These are phyloP conservation scores for Panellus pusillus DNA, from an alignment of 768 basidiomycete species.

Conservation along the genomic window DNA sequence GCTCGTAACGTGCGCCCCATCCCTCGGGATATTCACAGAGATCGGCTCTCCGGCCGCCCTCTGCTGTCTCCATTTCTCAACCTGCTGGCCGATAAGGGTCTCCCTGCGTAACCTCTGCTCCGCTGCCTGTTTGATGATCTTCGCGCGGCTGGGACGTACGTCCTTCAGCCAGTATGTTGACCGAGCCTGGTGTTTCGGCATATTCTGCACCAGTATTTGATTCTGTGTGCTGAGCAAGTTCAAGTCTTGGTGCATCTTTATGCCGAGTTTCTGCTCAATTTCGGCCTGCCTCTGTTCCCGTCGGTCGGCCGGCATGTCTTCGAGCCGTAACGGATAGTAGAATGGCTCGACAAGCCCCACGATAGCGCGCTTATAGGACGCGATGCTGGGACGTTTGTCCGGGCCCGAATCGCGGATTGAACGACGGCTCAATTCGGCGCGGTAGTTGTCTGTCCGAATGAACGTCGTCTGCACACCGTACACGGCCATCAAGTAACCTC, in stretches of 20 bases:
- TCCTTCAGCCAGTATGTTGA: slow-evolving; percentile 16
- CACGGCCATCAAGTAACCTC: slow-evolving; percentile 79
- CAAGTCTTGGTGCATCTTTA: slow-evolving; percentile 37
- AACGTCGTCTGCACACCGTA: slow-evolving; percentile 91
- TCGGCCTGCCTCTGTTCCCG: slow-evolving; percentile 55
- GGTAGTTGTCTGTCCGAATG: slow-evolving; percentile 92
- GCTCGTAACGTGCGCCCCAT: not conserved
- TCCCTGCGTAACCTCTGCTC: slow-evolving; percentile 13
- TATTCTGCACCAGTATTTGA: slow-evolving; percentile 39
- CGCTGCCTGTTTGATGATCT: slow-evolving; percentile 17
- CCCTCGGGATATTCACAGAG: not conserved
- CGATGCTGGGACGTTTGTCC: slow-evolving; percentile 36
- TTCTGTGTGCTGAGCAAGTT: slow-evolving; percentile 37
- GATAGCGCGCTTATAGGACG: slow-evolving; percentile 83
- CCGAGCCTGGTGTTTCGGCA: slow-evolving; percentile 27
- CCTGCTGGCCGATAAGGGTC: slow-evolving; percentile 7
- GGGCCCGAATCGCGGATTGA: slow-evolving; percentile 33
- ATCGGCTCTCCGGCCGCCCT: slow-evolving; percentile 14
- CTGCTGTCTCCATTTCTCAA: slow-evolving; percentile 16
- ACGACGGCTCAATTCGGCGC: slow-evolving; percentile 48
- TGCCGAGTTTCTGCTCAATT: slow-evolving; percentile 62
- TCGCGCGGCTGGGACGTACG: slow-evolving; percentile 13
- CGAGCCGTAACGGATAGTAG: slow-evolving; percentile 82
- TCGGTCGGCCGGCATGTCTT: slow-evolving; percentile 69
- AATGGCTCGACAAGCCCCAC: slow-evolving; percentile 92